A percentile compares a stretch with the other conserved stretches of the same genome.
These are phyloP conservation scores for Sergeia podlipaevii DNA, from an alignment of 208 protist genomes.

Conservation along the genomic window DNA sequence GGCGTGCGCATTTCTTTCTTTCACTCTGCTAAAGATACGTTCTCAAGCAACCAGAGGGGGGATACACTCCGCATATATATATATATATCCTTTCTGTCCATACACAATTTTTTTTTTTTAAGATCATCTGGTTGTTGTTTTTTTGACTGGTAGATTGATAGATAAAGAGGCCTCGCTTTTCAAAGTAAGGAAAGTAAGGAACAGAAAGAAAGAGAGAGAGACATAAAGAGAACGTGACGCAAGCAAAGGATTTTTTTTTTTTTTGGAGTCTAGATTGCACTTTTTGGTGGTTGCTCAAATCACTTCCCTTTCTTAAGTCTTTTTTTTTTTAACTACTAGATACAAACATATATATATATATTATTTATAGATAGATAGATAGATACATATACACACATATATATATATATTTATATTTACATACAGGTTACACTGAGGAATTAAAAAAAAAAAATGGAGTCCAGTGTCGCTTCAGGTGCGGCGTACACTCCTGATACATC, in stretches of 20 bases:
- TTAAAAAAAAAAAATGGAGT: constrained; percentile 7
- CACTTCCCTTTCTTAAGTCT: not conserved
- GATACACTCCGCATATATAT: no score
- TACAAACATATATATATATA: not conserved
- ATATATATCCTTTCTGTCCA: no score
- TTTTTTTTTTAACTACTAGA: constrained; percentile 19
- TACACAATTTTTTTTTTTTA: constrained; percentile 11
- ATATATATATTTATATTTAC: constrained; percentile 1
- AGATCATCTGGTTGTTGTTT: no score
- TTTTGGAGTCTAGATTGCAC: not conserved
- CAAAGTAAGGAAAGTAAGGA: no score
- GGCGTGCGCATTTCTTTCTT: no score
- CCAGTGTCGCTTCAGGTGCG: constrained; percentile 3
- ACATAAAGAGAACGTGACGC: not conserved
- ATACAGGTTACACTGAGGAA: not conserved
- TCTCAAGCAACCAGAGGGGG: no score
- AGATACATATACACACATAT: constrained; percentile 5
- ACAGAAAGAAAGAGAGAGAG: not conserved
- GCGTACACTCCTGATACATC: no score
- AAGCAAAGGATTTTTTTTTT: constrained; percentile 9
- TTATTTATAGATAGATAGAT: constrained; percentile 5
- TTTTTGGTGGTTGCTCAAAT: not conserved
- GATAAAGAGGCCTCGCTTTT: no score
- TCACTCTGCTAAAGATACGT: no score
- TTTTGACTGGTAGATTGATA: not conserved